Conservation (phyloP, 305 asterid genomes). For the Solanum aculeatissimum region DNA sequence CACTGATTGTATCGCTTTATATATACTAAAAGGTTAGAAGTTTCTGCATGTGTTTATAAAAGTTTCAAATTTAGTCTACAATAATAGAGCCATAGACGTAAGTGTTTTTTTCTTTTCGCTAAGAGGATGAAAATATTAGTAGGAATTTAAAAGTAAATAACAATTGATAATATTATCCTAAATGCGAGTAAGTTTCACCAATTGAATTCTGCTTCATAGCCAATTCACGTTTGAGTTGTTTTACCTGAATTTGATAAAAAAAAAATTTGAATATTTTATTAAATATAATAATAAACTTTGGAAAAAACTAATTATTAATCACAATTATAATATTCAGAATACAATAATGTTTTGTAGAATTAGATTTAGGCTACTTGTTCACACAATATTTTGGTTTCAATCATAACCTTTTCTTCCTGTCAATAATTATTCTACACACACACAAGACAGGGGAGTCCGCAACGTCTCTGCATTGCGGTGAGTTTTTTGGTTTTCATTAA, state of each 20-base stretch:
- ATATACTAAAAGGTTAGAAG: not conserved
- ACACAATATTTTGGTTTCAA: slow-evolving; percentile 45
- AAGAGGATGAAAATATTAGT: not conserved
- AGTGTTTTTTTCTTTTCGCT: not conserved
- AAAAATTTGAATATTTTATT: not conserved
- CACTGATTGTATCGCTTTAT: not conserved
- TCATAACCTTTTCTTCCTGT: slow-evolving; percentile 34
- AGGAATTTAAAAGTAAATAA: not conserved
- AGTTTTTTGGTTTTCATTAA: no score
- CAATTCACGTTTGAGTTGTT: not conserved
- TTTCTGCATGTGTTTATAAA: not conserved
- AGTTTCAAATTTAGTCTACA: not conserved
- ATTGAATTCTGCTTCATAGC: not conserved
- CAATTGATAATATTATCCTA: not conserved
- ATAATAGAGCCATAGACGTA: not conserved
- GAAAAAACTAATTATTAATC: not conserved
- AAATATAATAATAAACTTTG: not conserved
- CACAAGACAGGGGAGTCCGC: no score
- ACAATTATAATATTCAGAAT: not conserved
- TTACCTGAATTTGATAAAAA: not conserved
- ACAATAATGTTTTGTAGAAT: not conserved
- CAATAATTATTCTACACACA: not conserved
- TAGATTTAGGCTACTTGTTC: slow-evolving; percentile 35
- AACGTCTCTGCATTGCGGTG: no score
- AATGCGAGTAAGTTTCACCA: not conserved